A percentile compares a stretch with the other conserved stretches of the same genome.
phyloP scores from a whole-genome alignment of 2,329 filamentous ascomycete species.

The Alternaria sp. region DNA sequence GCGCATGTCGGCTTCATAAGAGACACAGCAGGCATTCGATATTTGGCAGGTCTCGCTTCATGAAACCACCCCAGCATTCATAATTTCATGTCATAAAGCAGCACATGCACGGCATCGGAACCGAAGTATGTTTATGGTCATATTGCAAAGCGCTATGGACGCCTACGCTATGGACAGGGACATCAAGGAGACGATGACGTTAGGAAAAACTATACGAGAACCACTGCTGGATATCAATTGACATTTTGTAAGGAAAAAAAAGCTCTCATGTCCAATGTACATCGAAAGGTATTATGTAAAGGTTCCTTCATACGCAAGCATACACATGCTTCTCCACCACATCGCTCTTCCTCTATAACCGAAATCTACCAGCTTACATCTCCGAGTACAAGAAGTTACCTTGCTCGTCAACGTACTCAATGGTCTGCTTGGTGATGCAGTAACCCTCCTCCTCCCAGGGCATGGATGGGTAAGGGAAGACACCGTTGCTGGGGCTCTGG shows the following conservation, averaged over 20 bases:
- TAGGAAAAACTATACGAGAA: not conserved
- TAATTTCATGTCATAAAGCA: not conserved
- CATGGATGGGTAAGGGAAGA: constrained; percentile 23
- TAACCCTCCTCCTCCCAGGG: constrained; percentile 39
- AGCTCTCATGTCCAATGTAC: constrained; percentile 9
- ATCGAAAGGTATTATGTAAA: constrained; percentile 17
- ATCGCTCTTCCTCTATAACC: not conserved
- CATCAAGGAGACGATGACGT: constrained; percentile 3
- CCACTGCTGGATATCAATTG: constrained; percentile 12
- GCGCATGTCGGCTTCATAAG: not conserved
- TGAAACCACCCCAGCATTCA: not conserved
- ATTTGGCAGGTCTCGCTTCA: not conserved
- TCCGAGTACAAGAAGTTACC: constrained; percentile 42
- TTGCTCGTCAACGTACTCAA: constrained; percentile 43
- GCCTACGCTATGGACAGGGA: not conserved
- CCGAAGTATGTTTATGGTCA: not conserved
- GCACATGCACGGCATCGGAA: not conserved
- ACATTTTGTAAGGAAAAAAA: constrained; percentile 12
- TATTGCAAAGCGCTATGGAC: not conserved
- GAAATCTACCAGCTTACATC: constrained; percentile 14
- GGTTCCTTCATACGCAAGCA: constrained; percentile 5
- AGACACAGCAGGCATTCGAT: not conserved
- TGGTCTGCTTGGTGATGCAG: constrained; percentile 39
- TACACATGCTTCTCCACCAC: not conserved
- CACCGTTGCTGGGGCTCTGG: constrained; percentile 10